These are phyloP conservation scores for Yarrowia bubula DNA, from an alignment of 805 yeast genomes.

Conservation along the genomic window DNA sequence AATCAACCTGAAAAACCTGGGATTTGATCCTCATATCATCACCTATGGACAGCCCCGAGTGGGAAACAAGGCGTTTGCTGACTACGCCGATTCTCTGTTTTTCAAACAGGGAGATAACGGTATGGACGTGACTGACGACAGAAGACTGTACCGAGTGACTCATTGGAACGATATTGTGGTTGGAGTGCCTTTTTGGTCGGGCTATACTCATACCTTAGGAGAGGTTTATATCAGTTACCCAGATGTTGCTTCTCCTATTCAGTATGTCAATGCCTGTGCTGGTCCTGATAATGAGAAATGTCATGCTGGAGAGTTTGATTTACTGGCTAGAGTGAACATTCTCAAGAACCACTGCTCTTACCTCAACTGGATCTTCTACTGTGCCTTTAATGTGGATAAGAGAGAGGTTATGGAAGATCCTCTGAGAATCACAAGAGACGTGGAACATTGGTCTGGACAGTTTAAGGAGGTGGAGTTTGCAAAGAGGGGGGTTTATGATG, in stretches of 20 bases:
- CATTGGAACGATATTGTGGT: slow-evolving; percentile 12
- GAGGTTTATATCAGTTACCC: not conserved
- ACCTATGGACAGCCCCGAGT: slow-evolving; percentile 64
- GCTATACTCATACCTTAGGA: slow-evolving; percentile 3
- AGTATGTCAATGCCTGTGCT: not conserved
- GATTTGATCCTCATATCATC: slow-evolving; percentile 53
- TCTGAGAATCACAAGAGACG: not conserved
- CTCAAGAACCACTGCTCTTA: slow-evolving; percentile 14
- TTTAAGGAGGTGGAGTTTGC: not conserved
- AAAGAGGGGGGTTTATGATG: not conserved
- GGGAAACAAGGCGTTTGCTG: slow-evolving; percentile 45
- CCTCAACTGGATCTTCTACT: slow-evolving; percentile 13
- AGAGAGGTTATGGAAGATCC: not conserved
- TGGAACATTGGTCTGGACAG: not conserved
- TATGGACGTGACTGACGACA: not conserved
- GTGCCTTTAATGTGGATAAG: slow-evolving; percentile 8
- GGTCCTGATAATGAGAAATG: not conserved
- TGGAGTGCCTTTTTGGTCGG: not conserved
- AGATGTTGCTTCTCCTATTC: not conserved
- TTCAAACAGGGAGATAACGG: slow-evolving; percentile 1
- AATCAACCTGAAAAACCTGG: slow-evolving; percentile 53
- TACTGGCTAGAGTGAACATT: not conserved
- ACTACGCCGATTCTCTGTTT: not conserved
- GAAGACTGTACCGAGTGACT: not conserved
- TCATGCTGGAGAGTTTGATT: not conserved